Base-by-base conservation (phyloP, 257 asterid species). In the Penstemon newberryi region DNA sequence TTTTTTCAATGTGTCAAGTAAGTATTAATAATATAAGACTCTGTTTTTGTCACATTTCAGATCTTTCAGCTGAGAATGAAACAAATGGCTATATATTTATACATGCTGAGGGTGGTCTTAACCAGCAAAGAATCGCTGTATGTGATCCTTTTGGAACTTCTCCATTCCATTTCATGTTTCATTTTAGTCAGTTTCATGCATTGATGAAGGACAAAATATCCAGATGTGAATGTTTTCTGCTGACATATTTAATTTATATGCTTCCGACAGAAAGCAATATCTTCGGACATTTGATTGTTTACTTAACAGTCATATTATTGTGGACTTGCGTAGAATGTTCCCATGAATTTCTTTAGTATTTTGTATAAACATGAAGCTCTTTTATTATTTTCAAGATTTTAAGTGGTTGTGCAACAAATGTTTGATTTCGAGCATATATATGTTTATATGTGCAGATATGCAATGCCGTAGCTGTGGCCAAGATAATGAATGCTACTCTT, bases 41-140 rank as follows among this genome's bases (percentile, higher is more conserved):
- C 3, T 72, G 8, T 3, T 76, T 64, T 63, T 71, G 67, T 33
- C 69, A 52, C 64, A 71, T 66, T 80, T 81, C 90, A 94, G 96
- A 91, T 87, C 84, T 87, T 86, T 84, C 82, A 54, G 81, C 88
- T 57, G 92, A 83, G 81, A 89, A 89, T 69, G 80, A 83, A 65
- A 89, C 98, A 7, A 91, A 81, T 51, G 98, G 98, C 43, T 94
- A 89, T 74, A 86, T 94, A 59, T 94, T 94, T 77, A 94, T 94
- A 80, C 99, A 94, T 69, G 99, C 98, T 4, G 99, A 94, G 82
- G 99, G 99, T 72, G 99, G 99, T 72, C 87, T 94, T 75, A 94
- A 94, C 82, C 99, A 94, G 83, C 98, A 94, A 82, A 79, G 99
- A 65, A 91, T 94, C 79, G 98, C 99, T 64, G 99, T 94, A 89